A percentile compares a stretch with the other conserved stretches of the same genome.
Conservation (phyloP, 2,329 filamentous ascomycete species). For the Trichothecium roseum region DNA sequence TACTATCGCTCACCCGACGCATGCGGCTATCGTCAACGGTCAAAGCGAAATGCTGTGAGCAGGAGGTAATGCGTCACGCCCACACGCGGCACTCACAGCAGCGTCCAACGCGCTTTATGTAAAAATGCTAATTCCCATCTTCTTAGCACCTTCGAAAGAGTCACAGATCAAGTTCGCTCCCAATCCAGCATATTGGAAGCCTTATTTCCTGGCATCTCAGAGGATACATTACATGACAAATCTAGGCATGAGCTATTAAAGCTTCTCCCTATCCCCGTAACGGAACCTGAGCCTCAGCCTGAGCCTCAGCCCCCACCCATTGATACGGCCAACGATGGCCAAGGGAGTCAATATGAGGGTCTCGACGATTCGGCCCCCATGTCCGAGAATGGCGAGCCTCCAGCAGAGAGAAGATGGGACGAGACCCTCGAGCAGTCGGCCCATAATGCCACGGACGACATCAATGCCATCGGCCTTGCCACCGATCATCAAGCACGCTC, state of each 20-base stretch:
- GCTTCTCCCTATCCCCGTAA: conserved; percentile 4
- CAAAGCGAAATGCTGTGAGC: conserved; percentile 17
- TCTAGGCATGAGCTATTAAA: conserved; percentile 11
- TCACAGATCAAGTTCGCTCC: conserved; percentile 11
- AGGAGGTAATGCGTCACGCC: conserved; percentile 11
- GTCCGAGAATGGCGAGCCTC: conserved; percentile 16
- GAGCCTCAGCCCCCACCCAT: conserved; percentile 2
- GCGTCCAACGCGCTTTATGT: background rate
- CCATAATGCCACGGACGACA: conserved; percentile 17
- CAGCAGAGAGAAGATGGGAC: conserved; percentile 17
- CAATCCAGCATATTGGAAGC: conserved; percentile 12
- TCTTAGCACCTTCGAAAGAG: conserved; percentile 14
- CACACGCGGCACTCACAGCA: background rate
- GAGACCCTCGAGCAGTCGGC: conserved; percentile 14
- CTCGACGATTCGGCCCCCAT: conserved; percentile 12
- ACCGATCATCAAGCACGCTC: conserved; percentile 44
- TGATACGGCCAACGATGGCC: background rate
- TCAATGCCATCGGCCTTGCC: conserved; percentile 28
- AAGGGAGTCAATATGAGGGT: background rate
- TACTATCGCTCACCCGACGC: conserved; percentile 14
- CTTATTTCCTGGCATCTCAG: conserved; percentile 10
- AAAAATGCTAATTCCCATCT: background rate
- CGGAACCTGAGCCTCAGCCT: background rate
- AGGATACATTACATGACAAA: conserved; percentile 11
- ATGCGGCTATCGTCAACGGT: conserved; percentile 18